Base-by-base conservation (phyloP, 176 grass and related monocot species). In the Alloteropsis semialata region DNA sequence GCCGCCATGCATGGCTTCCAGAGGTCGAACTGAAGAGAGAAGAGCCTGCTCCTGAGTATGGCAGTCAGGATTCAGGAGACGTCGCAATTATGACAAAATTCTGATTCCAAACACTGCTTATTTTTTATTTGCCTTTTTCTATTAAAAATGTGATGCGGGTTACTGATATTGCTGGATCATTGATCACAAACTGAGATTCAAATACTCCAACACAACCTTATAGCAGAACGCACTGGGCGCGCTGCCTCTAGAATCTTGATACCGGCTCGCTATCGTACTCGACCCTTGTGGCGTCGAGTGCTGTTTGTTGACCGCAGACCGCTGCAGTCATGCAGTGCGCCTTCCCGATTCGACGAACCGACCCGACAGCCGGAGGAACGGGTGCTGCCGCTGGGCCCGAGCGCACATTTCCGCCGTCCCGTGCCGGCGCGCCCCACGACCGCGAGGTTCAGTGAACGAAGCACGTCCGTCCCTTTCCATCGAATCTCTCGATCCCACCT, bases 401-500 rank as follows among this genome's bases (percentile, higher is more conserved):
- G 38, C 42, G 38, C 37, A 13, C 42, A 16, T 75, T 33, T 12
- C 72, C 19, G 5, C 65, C 27, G 59, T n/a, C 34, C 51, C 21
- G n/a, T 27, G 25, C 6, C 67, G 43, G 8, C 43, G 43, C 37
- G 5, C 8, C 68, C 64, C 39, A 44, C 8, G 76, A 49, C 44
- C 21, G 4, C 18, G 74, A 27, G 54, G 53, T 78, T 69, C 55
- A 79, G 10, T 12, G 75, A 39, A 85, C 27, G 15, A 72, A 85
- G 75, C 53, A 22, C 42, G 75, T 16, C 75, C 75, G 32, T 1
- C 50, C 65, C 75, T 79, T 86, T 86, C 33, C 18, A n/a, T 61
- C 5, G 49, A 77, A 59, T 69, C 49, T 57, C 36, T 15, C 28
- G 62, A 33, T 24, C 24, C 60, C 46, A 65, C 46, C 17, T 21